Percentiles rank a stretch among this genome's conserved stretches.
Evolutionary conservation across 78 protist species (phyloP).

Genomic region (Emiliania huxleyi): DNA sequence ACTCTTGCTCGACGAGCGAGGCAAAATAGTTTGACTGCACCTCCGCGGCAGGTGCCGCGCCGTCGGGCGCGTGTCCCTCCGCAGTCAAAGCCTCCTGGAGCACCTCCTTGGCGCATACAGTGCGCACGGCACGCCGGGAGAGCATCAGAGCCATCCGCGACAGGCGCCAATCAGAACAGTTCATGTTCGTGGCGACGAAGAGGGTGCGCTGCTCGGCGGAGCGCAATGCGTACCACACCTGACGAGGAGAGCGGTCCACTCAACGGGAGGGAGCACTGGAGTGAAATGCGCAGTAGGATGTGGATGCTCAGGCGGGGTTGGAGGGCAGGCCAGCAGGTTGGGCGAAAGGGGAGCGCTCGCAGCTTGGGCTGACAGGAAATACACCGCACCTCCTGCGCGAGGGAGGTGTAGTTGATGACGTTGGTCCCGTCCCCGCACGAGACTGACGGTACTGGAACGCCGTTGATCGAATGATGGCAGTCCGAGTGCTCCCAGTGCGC

Average conservation of each 20-base stretch:
- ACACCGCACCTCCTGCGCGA: background rate
- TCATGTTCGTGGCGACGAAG: background rate
- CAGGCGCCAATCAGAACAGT: background rate
- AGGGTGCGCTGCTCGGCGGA: background rate
- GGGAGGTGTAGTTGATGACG: background rate
- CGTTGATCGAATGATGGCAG: background rate
- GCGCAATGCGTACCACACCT: background rate
- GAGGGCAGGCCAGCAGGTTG: no score
- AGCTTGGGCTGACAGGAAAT: background rate
- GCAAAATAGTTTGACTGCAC: background rate
- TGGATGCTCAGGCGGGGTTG: no score
- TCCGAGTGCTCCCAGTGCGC: background rate
- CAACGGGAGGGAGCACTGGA: no score
- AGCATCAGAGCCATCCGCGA: background rate
- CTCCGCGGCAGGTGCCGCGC: background rate
- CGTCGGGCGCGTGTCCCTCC: no score
- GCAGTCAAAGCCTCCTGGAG: background rate
- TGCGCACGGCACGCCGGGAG: background rate
- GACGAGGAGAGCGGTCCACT: no score
- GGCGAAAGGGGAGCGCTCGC: no score
- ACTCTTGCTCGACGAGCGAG: slow-evolving; percentile 12
- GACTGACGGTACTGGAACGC: background rate
- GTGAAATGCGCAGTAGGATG: no score
- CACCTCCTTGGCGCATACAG: background rate
- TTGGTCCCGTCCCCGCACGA: background rate